Evolutionary conservation across 169 alveolate species (phyloP).

Genomic region (Eimeria praecox): DNA sequence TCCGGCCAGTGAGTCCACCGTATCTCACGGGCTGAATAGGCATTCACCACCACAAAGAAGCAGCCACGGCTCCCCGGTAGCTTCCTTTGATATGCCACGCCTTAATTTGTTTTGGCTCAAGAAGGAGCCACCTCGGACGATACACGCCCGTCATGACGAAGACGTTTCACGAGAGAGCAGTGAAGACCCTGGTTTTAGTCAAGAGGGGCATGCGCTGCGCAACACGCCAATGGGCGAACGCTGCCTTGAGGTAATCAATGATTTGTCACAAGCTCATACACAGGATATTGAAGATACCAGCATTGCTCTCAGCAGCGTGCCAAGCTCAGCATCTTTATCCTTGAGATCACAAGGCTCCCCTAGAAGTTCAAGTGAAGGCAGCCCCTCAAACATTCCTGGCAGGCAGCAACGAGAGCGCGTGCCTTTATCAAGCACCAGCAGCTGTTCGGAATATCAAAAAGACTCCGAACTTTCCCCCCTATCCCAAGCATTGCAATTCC

Average conservation of each 20-base stretch:
- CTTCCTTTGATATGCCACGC: background rate
- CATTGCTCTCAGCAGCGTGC: background rate
- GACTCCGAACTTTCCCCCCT: background rate
- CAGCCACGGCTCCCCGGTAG: background rate
- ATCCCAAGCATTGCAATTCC: background rate
- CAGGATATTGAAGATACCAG: background rate
- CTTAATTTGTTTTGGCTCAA: conserved; percentile 47
- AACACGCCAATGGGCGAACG: background rate
- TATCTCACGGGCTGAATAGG: background rate
- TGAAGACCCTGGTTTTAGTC: background rate
- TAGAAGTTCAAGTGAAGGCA: background rate
- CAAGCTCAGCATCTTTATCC: background rate
- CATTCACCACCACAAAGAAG: background rate
- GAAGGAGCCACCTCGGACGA: conserved; percentile 6
- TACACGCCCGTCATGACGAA: background rate
- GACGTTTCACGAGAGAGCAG: conserved; percentile 18
- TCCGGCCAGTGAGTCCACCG: conserved; percentile 2
- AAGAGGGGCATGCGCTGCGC: background rate
- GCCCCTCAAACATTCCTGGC: background rate
- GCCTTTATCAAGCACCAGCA: background rate
- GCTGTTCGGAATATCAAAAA: background rate
- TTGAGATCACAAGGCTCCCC: background rate
- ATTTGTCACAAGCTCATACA: background rate
- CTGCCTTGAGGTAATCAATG: background rate
- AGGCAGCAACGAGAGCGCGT: background rate